A percentile compares a stretch with the other conserved stretches of the same genome.
These are phyloP conservation scores for Hypoxylon sp. DNA, from an alignment of 2,329 filamentous ascomycete genomes.

Conservation along the genomic window DNA sequence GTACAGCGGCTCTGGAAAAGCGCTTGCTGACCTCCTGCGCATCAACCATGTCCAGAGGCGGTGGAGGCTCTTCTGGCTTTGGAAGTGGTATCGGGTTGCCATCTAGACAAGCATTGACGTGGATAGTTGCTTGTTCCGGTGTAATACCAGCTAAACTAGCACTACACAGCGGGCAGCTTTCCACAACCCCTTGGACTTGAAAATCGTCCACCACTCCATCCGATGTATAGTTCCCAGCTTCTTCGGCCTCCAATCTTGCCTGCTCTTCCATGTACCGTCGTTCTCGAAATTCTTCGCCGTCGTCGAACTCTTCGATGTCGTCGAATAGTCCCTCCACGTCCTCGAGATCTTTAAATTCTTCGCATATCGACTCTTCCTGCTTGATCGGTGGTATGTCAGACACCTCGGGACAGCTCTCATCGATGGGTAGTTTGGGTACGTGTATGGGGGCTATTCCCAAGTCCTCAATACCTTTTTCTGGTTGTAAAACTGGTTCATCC, in stretches of 20 bases:
- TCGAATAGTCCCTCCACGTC: conserved; percentile 67
- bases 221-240: conserved; percentile 54
- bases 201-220: conserved; percentile 47
- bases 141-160: conserved; percentile 67
- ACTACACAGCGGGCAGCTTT: conserved; percentile 80
- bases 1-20: conserved; percentile 73
- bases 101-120: conserved; percentile 94
- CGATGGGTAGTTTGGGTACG: conserved; percentile 35
- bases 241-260: conserved; percentile 69
- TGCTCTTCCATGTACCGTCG: conserved; percentile 81
- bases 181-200: conserved; percentile 47
- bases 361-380: conserved; percentile 37
- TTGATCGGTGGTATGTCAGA: conserved; percentile 34
- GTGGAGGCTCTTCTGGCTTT: conserved; percentile 38
- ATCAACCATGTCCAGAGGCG: conserved; percentile 46
- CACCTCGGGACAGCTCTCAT: conserved; percentile 41
- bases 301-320: conserved; percentile 55
- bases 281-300: conserved; percentile 72
- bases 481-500: neutral
- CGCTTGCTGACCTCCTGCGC: conserved; percentile 59
- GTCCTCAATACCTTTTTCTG: conserved; percentile 12
- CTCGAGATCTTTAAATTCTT: conserved; percentile 50
- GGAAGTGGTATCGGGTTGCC: conserved; percentile 73
- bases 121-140: conserved; percentile 74
- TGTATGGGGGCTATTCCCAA: conserved; percentile 21